These are phyloP conservation scores for Jamesozyma lodderae DNA, from an alignment of 805 yeast genomes.

Conservation along the genomic window DNA sequence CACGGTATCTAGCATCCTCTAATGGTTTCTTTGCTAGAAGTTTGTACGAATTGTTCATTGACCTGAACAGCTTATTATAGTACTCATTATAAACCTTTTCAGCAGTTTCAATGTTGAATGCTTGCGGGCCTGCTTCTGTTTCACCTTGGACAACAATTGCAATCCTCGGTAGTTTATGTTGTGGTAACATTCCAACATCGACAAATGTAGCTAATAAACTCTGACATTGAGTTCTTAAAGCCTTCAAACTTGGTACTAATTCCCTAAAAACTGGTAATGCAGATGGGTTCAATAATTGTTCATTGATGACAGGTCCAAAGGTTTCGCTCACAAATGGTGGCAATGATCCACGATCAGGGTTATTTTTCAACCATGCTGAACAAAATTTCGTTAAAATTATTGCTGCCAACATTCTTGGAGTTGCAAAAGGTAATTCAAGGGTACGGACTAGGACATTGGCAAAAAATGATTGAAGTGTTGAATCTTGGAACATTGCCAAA, in stretches of 20 bases:
- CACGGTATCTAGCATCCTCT: constrained; percentile 69
- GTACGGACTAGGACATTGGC: constrained; percentile 32
- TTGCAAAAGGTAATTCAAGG: constrained; percentile 57
- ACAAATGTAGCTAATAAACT: constrained; percentile 71
- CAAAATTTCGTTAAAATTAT: constrained; percentile 66
- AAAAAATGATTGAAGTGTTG: constrained; percentile 34
- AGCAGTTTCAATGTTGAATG: constrained; percentile 74
- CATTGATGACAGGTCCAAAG: constrained; percentile 33
- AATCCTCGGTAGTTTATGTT: constrained; percentile 64
- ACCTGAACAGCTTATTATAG: constrained; percentile 53
- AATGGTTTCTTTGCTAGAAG: constrained; percentile 62
- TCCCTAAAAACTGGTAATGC: constrained; percentile 58
- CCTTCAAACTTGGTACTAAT: constrained; percentile 74
- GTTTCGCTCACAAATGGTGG: constrained; percentile 25
- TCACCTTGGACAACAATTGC: constrained; percentile 94
- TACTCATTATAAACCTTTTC: constrained; percentile 56
- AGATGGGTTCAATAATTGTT: constrained; percentile 22
- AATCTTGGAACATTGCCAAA: constrained; percentile 41
- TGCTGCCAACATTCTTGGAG: constrained; percentile 68
- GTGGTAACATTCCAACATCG: constrained; percentile 65
- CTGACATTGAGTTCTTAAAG: constrained; percentile 79
- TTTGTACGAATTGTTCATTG: constrained; percentile 59
- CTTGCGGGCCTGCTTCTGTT: constrained; percentile 86
- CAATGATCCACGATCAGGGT: constrained; percentile 11
- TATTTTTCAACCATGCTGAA: constrained; percentile 13